These are phyloP conservation scores for Alternaria sp. DNA, from an alignment of 2,329 filamentous ascomycete species.

Conservation along the genomic window DNA sequence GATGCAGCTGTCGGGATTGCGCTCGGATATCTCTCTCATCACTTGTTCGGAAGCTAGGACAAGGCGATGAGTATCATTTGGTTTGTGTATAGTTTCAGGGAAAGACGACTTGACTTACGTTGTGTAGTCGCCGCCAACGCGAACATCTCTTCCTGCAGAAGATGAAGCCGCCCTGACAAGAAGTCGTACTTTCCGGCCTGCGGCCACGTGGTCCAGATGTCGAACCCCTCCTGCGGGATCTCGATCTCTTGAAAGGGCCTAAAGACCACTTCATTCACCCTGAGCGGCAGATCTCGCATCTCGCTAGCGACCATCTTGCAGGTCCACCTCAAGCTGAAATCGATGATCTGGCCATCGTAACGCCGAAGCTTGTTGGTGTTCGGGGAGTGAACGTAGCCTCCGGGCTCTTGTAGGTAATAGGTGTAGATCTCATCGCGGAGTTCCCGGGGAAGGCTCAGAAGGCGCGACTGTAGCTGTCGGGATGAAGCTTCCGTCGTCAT, in stretches of 20 bases:
- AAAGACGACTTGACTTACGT: no score
- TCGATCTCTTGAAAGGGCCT: background rate
- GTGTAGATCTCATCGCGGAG: background rate
- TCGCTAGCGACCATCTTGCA: background rate
- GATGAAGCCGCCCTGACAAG: fast-evolving
- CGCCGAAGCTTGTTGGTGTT: background rate
- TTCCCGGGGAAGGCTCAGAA: background rate
- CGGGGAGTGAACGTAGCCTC: background rate
- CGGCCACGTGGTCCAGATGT: fast-evolving
- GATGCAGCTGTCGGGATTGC: no score
- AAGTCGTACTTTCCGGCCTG: background rate
- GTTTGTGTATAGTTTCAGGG: no score
- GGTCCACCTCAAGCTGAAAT: background rate
- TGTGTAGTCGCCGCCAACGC: no score
- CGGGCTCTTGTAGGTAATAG: background rate
- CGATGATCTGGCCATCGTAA: fast-evolving
- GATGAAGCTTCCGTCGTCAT: no score
- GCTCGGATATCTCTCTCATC: no score
- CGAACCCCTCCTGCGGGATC: fast-evolving
- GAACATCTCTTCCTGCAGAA: background rate
- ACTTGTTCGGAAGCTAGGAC: no score
- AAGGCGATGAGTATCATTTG: no score
- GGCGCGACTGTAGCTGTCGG: background rate
- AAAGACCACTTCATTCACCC: background rate
- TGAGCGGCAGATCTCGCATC: background rate